A percentile compares a stretch with the other conserved stretches of the same genome.
Evolutionary conservation across 2,329 filamentous ascomycete species (phyloP).

Genomic region (Lecanicillium sp.): DNA sequence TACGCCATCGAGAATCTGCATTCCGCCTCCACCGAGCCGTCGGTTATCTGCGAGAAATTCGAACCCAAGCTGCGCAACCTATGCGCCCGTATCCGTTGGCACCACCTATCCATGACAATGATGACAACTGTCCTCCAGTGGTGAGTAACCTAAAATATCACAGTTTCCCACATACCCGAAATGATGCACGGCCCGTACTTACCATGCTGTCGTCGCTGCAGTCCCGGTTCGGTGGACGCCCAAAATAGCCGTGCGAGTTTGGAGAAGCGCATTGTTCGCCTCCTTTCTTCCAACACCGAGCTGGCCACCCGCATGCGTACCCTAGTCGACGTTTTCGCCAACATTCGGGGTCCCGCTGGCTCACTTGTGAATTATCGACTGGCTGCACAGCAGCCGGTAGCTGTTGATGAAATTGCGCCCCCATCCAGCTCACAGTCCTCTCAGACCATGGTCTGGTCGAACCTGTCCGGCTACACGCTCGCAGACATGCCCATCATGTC

Average conservation of each 20-base stretch:
- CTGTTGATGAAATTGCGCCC: neutral
- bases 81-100: constrained; percentile 30
- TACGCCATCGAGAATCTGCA: constrained; percentile 21
- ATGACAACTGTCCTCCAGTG: constrained; percentile 35
- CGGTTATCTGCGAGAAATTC: constrained; percentile 15
- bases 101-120: constrained; percentile 34
- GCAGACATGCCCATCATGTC: constrained; percentile 27
- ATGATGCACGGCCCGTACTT: neutral
- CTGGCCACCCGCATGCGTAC: constrained; percentile 28
- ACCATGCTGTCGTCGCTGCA: constrained; percentile 10
- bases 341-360: constrained; percentile 15
- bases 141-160: too few species aligned
- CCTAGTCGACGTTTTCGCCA: constrained; percentile 20
- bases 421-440: constrained; percentile 9
- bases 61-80: constrained; percentile 22
- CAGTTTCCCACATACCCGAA: too few species aligned
- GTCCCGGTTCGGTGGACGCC: constrained; percentile 31
- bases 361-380: constrained; percentile 13
- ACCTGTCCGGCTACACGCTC: constrained; percentile 27
- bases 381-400: constrained; percentile 13
- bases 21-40: constrained; percentile 16
- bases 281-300: constrained; percentile 30
- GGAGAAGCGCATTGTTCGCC: constrained; percentile 27
- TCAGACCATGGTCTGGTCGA: constrained; percentile 18
- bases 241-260: constrained; percentile 30